These are phyloP conservation scores for Rickenella mellea DNA, from an alignment of 768 basidiomycete species.

Conservation along the genomic window DNA sequence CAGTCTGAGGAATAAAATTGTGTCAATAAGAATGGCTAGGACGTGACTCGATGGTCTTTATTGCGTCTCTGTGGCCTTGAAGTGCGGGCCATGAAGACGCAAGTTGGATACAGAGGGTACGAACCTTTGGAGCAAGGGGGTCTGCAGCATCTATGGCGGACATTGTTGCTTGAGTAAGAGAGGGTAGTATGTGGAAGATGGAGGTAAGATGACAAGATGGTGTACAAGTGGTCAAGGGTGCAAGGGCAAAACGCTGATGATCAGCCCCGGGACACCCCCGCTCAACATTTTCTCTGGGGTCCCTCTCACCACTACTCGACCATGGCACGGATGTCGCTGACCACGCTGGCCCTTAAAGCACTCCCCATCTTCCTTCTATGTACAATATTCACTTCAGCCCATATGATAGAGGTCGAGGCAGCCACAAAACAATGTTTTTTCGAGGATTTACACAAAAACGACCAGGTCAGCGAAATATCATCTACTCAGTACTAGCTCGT, in stretches of 20 bases:
- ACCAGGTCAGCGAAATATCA: constrained; percentile 48
- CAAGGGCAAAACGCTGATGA: too few species aligned
- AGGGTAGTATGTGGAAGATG: too few species aligned
- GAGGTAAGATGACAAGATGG: too few species aligned
- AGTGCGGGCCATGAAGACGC: too few species aligned
- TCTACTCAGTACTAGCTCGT: background rate
- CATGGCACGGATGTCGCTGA: background rate
- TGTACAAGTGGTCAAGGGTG: too few species aligned
- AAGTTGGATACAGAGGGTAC: too few species aligned
- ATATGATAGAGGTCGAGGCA: constrained; percentile 67
- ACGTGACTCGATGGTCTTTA: constrained; percentile 1
- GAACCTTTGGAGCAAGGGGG: too few species aligned
- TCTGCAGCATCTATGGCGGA: too few species aligned
- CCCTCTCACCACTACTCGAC: background rate
- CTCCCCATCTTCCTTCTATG: background rate
- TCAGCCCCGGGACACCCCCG: background rate
- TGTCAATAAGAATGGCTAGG: background rate
- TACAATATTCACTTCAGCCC: constrained; percentile 33
- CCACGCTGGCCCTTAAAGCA: background rate
- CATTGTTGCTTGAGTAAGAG: too few species aligned
- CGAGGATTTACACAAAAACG: constrained; percentile 84
- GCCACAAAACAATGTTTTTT: constrained; percentile 92
- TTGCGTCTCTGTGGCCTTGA: too few species aligned
- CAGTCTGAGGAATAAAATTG: constrained; percentile 18
- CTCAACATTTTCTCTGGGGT: background rate